Evolutionary conservation across 352 stramenopile species (phyloP).

Genomic region (Pythium graminicola): DNA sequence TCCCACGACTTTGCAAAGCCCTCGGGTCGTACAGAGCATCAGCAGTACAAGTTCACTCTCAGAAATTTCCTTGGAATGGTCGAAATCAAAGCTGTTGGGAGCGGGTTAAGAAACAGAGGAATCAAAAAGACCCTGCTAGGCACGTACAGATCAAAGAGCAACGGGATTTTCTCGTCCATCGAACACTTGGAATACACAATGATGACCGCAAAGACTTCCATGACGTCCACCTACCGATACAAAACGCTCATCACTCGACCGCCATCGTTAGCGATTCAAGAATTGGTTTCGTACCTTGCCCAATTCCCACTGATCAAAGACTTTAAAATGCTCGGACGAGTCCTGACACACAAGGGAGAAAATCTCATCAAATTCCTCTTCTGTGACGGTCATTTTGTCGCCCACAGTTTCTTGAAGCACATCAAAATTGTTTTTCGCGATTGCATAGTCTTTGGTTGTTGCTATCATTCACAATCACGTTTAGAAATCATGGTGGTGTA

Average conservation of each 20-base stretch:
- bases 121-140: too few species aligned
- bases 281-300: conserved; percentile 31
- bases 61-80: conserved; percentile 64
- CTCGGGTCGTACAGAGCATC: conserved; percentile 66
- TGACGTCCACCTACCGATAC: conserved; percentile 50
- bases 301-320: conserved; percentile 56
- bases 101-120: background rate
- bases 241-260: background rate
- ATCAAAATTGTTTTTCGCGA: conserved; percentile 58
- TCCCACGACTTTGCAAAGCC: conserved; percentile 60
- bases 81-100: conserved; percentile 57
- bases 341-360: conserved; percentile 74
- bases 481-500: background rate
- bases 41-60: conserved; percentile 58
- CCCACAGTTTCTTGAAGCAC: conserved; percentile 50
- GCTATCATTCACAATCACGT: conserved; percentile 24
- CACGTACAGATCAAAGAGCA: conserved; percentile 62
- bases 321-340: conserved; percentile 52
- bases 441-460: conserved; percentile 35
- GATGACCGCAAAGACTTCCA: conserved; percentile 69
- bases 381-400: conserved; percentile 71
- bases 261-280: background rate
- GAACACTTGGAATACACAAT: conserved; percentile 64
- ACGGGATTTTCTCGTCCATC: conserved; percentile 58
- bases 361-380: conserved; percentile 71